Conservation (phyloP, 2,329 filamentous ascomycete species). For the Pyricularia grisea region DNA sequence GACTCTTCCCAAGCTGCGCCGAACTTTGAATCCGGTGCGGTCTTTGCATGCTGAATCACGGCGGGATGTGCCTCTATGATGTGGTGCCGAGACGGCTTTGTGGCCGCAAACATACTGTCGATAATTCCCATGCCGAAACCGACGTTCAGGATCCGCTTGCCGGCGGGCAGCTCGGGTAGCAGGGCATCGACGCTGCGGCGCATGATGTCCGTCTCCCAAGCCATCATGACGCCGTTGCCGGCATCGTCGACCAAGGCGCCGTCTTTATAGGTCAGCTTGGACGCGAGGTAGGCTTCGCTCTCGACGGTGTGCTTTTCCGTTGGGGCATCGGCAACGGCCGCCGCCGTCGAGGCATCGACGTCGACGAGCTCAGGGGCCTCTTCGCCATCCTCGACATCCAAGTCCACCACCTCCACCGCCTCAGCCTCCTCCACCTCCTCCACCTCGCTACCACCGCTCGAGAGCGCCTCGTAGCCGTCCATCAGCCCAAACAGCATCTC, state of each 20-base stretch:
- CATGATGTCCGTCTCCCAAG: slow-evolving; percentile 87
- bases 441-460: slow-evolving; percentile 40
- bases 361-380: slow-evolving; percentile 13
- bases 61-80: slow-evolving; percentile 79
- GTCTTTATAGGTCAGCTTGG: slow-evolving; percentile 53
- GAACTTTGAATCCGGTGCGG: slow-evolving; percentile 38
- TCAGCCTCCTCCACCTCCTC: slow-evolving; percentile 32
- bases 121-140: slow-evolving; percentile 90
- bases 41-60: slow-evolving; percentile 51
- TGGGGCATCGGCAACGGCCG: slow-evolving; percentile 15
- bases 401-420: slow-evolving; percentile 18
- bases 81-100: slow-evolving; percentile 62
- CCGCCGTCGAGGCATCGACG: slow-evolving; percentile 11
- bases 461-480: slow-evolving; percentile 70
- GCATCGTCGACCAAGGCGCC: slow-evolving; percentile 63
- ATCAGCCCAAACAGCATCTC: slow-evolving; percentile 78
- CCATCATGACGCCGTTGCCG: slow-evolving; percentile 87
- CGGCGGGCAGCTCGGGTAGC: slow-evolving; percentile 33
- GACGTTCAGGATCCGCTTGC: slow-evolving; percentile 70
- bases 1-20: slow-evolving; percentile 44
- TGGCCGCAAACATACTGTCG: slow-evolving; percentile 64
- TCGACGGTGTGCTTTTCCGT: slow-evolving; percentile 39
- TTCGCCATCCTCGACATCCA: slow-evolving; percentile 21
- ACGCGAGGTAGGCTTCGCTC: slow-evolving; percentile 59
- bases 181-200: slow-evolving; percentile 62